Evolutionary conservation across 345 rosid species (phyloP), one percentile per base, ranked within the genome.

Genomic region (Brassica rapa): DNA sequence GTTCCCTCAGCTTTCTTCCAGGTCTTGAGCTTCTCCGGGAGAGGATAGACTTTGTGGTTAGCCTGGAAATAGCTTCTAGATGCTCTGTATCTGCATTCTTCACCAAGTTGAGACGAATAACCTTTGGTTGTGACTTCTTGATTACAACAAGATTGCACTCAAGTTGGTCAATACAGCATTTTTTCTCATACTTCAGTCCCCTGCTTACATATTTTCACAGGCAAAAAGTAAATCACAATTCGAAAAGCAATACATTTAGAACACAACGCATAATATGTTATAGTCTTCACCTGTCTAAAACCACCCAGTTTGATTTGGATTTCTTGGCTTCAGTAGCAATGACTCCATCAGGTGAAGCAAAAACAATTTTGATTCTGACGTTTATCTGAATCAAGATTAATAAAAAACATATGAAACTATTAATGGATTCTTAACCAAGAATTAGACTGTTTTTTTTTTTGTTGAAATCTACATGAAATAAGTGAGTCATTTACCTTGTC

Each of bases 131-230:
- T 72, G 98, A 89, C 72, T 90, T 88, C 76, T 91, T 90, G 84
- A 92, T 91, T 33, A 90, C 90, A 81, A 92, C 98, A 49, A 94
- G 88, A 81, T 92, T 94, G 85, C 98, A 95, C 53, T 89, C 93
- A 74, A 94, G 83, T 77, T 94, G 89, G 60, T 89, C 94, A 85
- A 91, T 85, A 82, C 98, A 92, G 46, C 85, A 81, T 72, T 84
- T 93, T 71, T 86, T 91, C 86, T 95, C 99, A 33, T 90, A 87
- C 81, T 88, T 91, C 23, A 95, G 82, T 71, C 84, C 86, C 70
- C 99, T 95, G 87, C 63, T 74, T 23, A 46, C 25, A 1, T 43
- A 80, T 80, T 41, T 73, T 23, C 3, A 21, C 19, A 12, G 70
- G 16, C 53, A 24, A 80, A 37, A 23, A 3, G 35, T 67, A 43